Percentiles rank a stretch among this genome's conserved stretches.
Conservation (phyloP, 2,329 filamentous ascomycete genomes). For the Xylariaceae sp. region DNA sequence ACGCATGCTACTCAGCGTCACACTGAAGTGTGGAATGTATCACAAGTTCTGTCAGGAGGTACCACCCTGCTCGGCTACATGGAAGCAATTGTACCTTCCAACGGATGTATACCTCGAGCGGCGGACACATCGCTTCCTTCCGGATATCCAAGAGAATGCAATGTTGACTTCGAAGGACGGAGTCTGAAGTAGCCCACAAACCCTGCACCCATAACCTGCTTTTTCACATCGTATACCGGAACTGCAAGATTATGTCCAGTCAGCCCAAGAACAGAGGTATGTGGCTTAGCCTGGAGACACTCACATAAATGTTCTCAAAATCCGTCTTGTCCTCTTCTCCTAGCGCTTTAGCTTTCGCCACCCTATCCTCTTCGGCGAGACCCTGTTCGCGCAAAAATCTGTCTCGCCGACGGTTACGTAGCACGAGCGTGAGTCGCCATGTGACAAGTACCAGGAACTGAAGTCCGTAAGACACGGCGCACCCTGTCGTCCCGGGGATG, state of each 20-base stretch:
- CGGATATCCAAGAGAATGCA: too few species aligned
- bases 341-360: conserved; percentile 31
- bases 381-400: conserved; percentile 29
- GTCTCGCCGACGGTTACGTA: conserved; percentile 38
- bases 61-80: too few species aligned
- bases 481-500: conserved; percentile 40
- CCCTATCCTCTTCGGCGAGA: conserved; percentile 34
- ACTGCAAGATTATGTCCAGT: conserved; percentile 10
- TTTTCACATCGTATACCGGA: conserved; percentile 28
- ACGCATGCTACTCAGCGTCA: too few species aligned
- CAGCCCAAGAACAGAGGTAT: background rate
- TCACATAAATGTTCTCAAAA: conserved; percentile 38
- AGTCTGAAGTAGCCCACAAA: too few species aligned
- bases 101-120: too few species aligned
- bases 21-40: too few species aligned
- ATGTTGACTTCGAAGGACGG: too few species aligned
- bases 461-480: conserved; percentile 38
- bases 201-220: background rate
- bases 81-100: too few species aligned
- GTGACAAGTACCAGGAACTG: conserved; percentile 36
- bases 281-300: conserved; percentile 1
- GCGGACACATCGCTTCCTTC: too few species aligned
- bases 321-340: conserved; percentile 39
- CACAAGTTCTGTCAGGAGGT: too few species aligned
- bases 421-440: conserved; percentile 41